phyloP scores from a whole-genome alignment of 768 basidiomycete genomes.

The Termitomyces sp. region DNA sequence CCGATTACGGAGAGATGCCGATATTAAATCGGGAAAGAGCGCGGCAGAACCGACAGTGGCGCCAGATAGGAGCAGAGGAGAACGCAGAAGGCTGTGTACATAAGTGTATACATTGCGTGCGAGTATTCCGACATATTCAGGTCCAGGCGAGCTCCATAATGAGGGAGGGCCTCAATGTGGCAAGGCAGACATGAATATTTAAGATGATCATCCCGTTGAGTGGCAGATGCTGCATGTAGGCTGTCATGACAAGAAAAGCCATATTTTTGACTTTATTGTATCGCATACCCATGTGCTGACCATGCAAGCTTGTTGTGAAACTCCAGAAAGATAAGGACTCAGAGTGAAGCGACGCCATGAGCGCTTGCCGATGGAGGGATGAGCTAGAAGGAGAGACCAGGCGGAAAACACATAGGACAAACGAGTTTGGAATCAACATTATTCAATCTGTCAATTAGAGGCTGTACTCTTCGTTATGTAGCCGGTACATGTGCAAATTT shows the following conservation, averaged over 20 bases:
- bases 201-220: background rate
- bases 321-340: background rate
- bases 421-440: background rate
- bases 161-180: background rate
- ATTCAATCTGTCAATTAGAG: background rate
- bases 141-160: background rate
- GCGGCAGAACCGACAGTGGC: slow-evolving; percentile 4
- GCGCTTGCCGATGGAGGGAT: background rate
- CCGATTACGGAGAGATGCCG: slow-evolving; percentile 2
- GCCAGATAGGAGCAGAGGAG: background rate
- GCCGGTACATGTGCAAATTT: background rate
- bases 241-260: background rate
- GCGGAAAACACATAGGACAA: background rate
- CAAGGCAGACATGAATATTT: background rate
- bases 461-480: background rate
- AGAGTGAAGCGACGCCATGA: background rate
- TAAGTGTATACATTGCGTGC: background rate
- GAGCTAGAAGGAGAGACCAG: background rate
- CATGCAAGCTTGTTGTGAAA: background rate
- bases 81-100: background rate
- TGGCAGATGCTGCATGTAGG: background rate
- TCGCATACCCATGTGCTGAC: background rate
- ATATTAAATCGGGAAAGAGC: background rate
- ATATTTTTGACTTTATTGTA: background rate
- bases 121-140: background rate